These are phyloP conservation scores for Curvularia spicifera DNA, from an alignment of 2,329 filamentous ascomycete genomes.

Conservation along the genomic window DNA sequence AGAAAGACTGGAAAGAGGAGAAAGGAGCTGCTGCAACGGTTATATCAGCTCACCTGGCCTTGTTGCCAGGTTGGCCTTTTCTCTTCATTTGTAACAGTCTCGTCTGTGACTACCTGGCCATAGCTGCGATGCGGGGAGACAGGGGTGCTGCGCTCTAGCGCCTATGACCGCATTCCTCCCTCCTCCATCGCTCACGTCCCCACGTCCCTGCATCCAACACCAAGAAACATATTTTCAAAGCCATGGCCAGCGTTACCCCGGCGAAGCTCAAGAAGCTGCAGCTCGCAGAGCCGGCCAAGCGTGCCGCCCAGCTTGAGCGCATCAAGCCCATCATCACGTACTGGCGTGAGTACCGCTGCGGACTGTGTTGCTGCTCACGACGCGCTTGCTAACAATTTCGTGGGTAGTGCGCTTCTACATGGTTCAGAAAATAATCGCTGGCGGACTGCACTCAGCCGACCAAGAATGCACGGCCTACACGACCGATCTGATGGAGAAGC, in stretches of 20 bases:
- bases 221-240: slow-evolving; percentile 1
- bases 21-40: slow-evolving; percentile 14
- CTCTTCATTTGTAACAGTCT: slow-evolving; percentile 13
- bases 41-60: slow-evolving; percentile 24
- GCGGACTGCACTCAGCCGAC: slow-evolving; percentile 77
- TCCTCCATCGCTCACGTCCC: slow-evolving; percentile 1
- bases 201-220: slow-evolving; percentile 2
- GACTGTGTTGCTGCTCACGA: neutral
- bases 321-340: slow-evolving; percentile 90
- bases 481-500: slow-evolving; percentile 83
- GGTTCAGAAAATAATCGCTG: slow-evolving; percentile 86
- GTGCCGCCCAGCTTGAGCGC: slow-evolving; percentile 81
- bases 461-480: slow-evolving; percentile 83
- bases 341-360: slow-evolving; percentile 73
- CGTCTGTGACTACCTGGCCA: slow-evolving; percentile 11
- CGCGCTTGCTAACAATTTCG: slow-evolving; percentile 23
- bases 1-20: slow-evolving; percentile 8
- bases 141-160: slow-evolving; percentile 11
- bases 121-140: slow-evolving; percentile 21
- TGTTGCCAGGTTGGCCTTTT: slow-evolving; percentile 24
- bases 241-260: slow-evolving; percentile 76
- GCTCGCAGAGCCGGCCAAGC: slow-evolving; percentile 80
- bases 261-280: slow-evolving; percentile 78
- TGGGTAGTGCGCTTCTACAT: slow-evolving; percentile 63
- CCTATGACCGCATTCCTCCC: slow-evolving; percentile 18